Evolutionary conservation across 345 rosid species (phyloP).

Genomic region (Gossypium stocksii): DNA sequence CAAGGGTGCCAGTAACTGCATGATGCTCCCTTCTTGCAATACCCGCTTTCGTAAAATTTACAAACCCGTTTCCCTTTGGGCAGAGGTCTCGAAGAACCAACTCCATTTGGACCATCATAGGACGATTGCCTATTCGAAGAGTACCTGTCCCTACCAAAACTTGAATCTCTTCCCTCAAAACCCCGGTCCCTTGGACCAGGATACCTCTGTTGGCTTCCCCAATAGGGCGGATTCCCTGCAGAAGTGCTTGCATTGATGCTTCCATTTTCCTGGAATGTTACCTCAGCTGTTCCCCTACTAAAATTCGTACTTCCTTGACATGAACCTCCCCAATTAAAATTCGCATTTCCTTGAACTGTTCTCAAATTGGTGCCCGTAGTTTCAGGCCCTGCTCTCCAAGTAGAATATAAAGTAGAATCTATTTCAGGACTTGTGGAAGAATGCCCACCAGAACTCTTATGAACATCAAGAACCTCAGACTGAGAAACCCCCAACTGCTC

Average conservation of each 20-base stretch:
- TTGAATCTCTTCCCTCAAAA: conserved; percentile 44
- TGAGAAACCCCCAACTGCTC: conserved; percentile 29
- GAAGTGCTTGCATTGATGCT: conserved; percentile 30
- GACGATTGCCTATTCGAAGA: conserved; percentile 37
- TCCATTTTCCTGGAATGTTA: conserved; percentile 30
- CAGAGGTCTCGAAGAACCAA: conserved; percentile 40
- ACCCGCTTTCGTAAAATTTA: conserved; percentile 71
- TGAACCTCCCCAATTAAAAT: conserved; percentile 28
- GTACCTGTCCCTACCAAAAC: conserved; percentile 51
- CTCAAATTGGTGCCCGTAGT: conserved; percentile 33
- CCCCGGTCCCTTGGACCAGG: conserved; percentile 53
- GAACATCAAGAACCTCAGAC: conserved; percentile 28
- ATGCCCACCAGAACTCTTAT: conserved; percentile 37
- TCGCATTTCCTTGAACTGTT: conserved; percentile 39
- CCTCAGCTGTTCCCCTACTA: conserved; percentile 37
- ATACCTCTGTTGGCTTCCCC: conserved; percentile 54
- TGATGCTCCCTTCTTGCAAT: conserved; percentile 72
- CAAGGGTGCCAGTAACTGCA: conserved; percentile 77
- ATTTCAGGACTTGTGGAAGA: conserved; percentile 40
- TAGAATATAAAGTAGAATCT: conserved; percentile 26
- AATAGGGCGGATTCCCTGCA: conserved; percentile 26
- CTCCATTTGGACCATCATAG: conserved; percentile 43
- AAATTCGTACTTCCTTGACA: conserved; percentile 25
- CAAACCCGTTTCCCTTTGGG: conserved; percentile 76
- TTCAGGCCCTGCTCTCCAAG: conserved; percentile 47